phyloP scores from a whole-genome alignment of 73 alveolate species.

The Tetrahymena borealis region DNA sequence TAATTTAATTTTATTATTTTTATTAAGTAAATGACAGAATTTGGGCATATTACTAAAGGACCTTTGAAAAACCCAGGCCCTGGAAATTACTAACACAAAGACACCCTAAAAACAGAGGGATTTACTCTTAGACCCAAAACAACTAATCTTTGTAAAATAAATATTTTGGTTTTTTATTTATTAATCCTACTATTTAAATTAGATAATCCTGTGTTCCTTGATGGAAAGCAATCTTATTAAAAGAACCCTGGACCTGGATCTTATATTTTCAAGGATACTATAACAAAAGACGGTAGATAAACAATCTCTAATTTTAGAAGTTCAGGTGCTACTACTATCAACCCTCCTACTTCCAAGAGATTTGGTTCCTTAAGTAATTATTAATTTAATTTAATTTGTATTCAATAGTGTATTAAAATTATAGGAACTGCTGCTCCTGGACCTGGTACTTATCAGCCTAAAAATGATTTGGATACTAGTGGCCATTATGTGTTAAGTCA shows the following conservation, averaged over 20 bases:
- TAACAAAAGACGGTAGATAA: slow-evolving; percentile 1
- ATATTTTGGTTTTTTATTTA: neutral
- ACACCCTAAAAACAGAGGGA: neutral
- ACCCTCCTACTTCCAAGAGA: neutral
- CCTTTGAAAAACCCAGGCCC: neutral
- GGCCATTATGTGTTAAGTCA: neutral
- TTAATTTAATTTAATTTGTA: too few species aligned
- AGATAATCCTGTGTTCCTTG: neutral
- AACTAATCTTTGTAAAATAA: neutral
- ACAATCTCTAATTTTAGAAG: neutral
- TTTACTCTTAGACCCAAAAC: neutral
- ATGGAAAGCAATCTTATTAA: neutral
- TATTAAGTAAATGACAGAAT: neutral
- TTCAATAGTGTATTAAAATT: too few species aligned
- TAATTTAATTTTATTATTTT: too few species aligned
- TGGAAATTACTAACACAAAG: neutral
- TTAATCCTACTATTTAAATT: neutral
- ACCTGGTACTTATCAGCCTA: neutral
- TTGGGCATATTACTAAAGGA: neutral
- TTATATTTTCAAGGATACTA: neutral
- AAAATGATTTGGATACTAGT: neutral
- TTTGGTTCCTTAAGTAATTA: neutral
- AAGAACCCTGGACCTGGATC: slow-evolving; percentile 42
- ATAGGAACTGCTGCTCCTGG: neutral
- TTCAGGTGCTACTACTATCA: neutral